Evolutionary conservation across 148 eudicot genomes (phyloP).

Genomic region (Persicaria tinctoria): DNA sequence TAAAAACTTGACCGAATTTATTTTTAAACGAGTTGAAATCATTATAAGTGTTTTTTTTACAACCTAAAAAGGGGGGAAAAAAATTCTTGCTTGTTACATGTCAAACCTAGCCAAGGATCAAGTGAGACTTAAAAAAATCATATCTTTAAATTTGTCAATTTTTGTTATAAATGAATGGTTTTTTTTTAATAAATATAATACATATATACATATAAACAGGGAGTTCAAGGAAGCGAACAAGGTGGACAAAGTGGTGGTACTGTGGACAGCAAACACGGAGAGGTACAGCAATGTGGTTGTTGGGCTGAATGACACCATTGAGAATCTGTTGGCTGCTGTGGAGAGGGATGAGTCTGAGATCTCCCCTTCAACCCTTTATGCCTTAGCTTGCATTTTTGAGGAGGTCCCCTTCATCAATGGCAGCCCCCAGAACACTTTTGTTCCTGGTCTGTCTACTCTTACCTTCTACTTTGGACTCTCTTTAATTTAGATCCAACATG

Average conservation of each 20-base stretch:
- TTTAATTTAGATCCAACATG: too few relatives aligned
- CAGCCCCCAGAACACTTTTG: slow-evolving; percentile 97
- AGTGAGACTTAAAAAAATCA: too few relatives aligned
- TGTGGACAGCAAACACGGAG: slow-evolving; percentile 98
- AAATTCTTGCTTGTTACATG: not conserved
- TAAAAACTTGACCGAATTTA: too few relatives aligned
- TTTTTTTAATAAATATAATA: too few relatives aligned
- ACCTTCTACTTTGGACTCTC: too few relatives aligned
- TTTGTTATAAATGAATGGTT: too few relatives aligned
- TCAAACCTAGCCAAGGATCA: not conserved
- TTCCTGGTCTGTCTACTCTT: slow-evolving; percentile 42
- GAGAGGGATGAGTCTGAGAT: slow-evolving; percentile 86
- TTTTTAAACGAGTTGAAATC: too few relatives aligned
- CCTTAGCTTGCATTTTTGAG: slow-evolving; percentile 81
- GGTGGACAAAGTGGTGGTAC: slow-evolving; percentile 88
- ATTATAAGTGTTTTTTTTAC: too few relatives aligned
- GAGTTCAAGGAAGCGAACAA: slow-evolving; percentile 90
- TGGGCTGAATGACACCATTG: slow-evolving; percentile 83
- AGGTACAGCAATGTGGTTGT: slow-evolving; percentile 86
- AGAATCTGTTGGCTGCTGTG: slow-evolving; percentile 66
- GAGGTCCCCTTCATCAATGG: slow-evolving; percentile 95
- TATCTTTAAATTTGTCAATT: too few relatives aligned
- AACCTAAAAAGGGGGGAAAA: too few relatives aligned
- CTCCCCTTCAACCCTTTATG: slow-evolving; percentile 85
- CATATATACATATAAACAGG: slow-evolving; percentile 22